Base-by-base conservation (phyloP, 73 alveolate species). In the Paramecium biaurelia region DNA sequence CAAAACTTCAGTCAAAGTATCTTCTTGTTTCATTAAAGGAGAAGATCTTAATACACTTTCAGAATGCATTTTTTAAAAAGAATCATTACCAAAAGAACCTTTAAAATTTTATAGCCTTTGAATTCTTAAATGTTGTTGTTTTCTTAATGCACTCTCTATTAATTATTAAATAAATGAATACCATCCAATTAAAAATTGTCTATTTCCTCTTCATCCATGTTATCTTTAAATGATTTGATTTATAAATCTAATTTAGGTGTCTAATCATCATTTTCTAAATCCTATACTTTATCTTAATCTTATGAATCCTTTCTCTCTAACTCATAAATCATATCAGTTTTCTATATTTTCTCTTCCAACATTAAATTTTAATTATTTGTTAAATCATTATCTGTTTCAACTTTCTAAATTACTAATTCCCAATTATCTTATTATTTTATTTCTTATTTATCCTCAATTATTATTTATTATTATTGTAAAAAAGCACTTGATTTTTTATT, bases 401-500 rank as follows among this genome's bases (percentile, higher is more conserved):
- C 84, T 12, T 63, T 63, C 45, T 63, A 32, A 63, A 63, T 63
- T 14, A 63, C 84, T 63, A 63, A 7, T 63, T 63, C 84, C 84
- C 84, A 63, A 63, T 63, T 63, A 63, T 26, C 49, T n/a, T 63
- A 26, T 26, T 2, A 30, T 24, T 63, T 63, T 30, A 8, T 11
- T 63, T 63, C 84, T 63, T 63, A n/a, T 24, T 32, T 63, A 7
- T 63, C 84, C 12, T 63, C 84, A 12, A 23, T 30, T 2, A 63
- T 63, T 12, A 63, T 63, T 63, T 63, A 63, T 63, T 63, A 30
- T 32, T 63, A 10, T 24, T 63, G 28, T 9, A 63, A 32, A 63
- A 63, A 63, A 26, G 87, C 87, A 79, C 76, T 79, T 23, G 90
- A 79, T 23, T 26, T 45, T 79, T 79, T 79, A 30, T 47, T 41